Base-by-base conservation (phyloP, 2,329 filamentous ascomycete species). In the Fusarium siculi region DNA sequence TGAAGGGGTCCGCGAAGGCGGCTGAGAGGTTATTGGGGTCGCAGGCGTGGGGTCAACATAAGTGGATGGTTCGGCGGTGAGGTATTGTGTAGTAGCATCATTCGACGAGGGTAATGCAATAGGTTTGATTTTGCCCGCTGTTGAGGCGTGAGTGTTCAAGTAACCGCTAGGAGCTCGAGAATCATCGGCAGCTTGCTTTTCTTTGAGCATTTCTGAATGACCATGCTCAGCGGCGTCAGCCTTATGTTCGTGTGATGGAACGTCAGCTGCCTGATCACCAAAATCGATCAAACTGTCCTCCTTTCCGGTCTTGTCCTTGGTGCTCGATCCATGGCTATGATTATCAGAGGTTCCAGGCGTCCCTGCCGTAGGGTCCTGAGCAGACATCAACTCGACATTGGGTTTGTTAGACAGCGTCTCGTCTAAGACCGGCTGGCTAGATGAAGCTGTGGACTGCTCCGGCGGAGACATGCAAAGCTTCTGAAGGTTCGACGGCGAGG, bases 1-100 rank as follows among this genome's bases (percentile, higher is more conserved):
- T 78, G 90, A 85, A 78, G 89, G 84, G 77, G 88, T 85, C 83
- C 92, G 84, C 21, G 92, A 91, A 3, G 88, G 85, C 6, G 88
- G 87, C 63, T 87, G 85, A 6, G 88, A 90, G 42, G 83, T 82
- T 57, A 83, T 82, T 18, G 89, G 89, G 2, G 89, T 90, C 7
- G 87, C 84, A 32, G 88, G 88, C 11, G 89, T 89, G 28, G 89
- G 88, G 74, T 91, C 89, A 71, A 90, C 80, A 73, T 90, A 90
- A 53, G 76, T 80, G 39, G 79, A 77, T 16, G 86, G 81, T 68
- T 87, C 85, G 66, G 87, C 85, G 30, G 84, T 84, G 59, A 88
- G 83, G 70, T 84, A 85, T 66, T 86, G 84, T 12, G 80, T 74
- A 64, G 80, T 77, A 23, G 78, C 76, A 54, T 82, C 82, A 59